phyloP scores from a whole-genome alignment of 2,329 filamentous ascomycete genomes.

The Pestalotiopsis sp. region DNA sequence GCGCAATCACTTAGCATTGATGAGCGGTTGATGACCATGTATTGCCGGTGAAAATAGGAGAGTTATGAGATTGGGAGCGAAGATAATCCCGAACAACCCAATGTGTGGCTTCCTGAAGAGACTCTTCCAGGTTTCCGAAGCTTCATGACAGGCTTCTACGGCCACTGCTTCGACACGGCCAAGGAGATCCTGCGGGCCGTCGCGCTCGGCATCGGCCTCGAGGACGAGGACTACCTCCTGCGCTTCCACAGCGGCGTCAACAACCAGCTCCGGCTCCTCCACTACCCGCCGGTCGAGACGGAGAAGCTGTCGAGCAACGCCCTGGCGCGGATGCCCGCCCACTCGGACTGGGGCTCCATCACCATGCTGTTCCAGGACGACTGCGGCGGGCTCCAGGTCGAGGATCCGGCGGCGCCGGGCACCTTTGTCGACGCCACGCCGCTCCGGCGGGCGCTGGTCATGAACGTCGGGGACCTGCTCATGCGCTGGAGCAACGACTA shows the following conservation, averaged over 20 bases:
- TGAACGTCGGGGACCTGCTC: slow-evolving; percentile 40
- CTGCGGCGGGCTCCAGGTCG: slow-evolving; percentile 49
- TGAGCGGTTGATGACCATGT: slow-evolving; percentile 18
- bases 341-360: slow-evolving; percentile 41
- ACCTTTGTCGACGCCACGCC: slow-evolving; percentile 41
- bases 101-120: slow-evolving; percentile 50
- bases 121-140: slow-evolving; percentile 47
- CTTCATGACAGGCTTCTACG: slow-evolving; percentile 54
- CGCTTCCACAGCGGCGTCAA: slow-evolving; percentile 56
- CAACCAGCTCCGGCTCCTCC: slow-evolving; percentile 63
- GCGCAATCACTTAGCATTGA: background rate
- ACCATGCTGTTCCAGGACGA: slow-evolving; percentile 52
- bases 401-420: slow-evolving; percentile 36
- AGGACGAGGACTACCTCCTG: slow-evolving; percentile 46
- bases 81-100: slow-evolving; percentile 44
- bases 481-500: slow-evolving; percentile 48
- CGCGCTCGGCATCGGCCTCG: slow-evolving; percentile 49
- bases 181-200: slow-evolving; percentile 46
- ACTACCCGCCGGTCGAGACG: slow-evolving; percentile 56
- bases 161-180: slow-evolving; percentile 45
- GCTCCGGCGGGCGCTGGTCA: slow-evolving; percentile 31
- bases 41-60: slow-evolving; percentile 39
- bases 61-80: slow-evolving; percentile 56
- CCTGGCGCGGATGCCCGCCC: slow-evolving; percentile 37
- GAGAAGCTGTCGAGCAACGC: slow-evolving; percentile 43